phyloP scores from a whole-genome alignment of 495 filamentous ascomycete species.

The Xylaria sp. region DNA sequence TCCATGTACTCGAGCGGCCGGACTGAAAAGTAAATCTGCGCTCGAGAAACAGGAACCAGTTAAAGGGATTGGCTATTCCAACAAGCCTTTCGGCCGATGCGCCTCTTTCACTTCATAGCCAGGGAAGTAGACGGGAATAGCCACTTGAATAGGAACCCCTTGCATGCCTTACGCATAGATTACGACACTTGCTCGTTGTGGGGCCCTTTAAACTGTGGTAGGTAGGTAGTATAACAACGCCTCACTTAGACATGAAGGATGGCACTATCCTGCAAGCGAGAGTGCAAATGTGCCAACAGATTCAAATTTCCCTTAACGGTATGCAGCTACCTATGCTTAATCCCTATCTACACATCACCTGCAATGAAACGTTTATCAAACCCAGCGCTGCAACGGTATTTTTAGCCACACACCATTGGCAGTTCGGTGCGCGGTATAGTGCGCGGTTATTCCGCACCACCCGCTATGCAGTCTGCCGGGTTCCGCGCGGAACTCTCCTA shows the following conservation, averaged over 20 bases:
- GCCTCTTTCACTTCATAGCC: too few species aligned
- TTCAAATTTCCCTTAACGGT: not conserved
- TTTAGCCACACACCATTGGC: too few species aligned
- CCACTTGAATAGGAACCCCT: not conserved
- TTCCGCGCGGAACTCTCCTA: too few species aligned
- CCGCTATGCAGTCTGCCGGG: too few species aligned
- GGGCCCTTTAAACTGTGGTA: not conserved
- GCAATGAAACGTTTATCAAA: not conserved
- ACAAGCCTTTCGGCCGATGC: too few species aligned
- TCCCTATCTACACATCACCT: not conserved
- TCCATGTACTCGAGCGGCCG: too few species aligned
- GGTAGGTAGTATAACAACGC: not conserved
- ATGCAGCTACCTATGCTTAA: not conserved
- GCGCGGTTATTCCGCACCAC: too few species aligned
- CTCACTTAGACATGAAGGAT: not conserved
- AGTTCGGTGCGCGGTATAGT: too few species aligned
- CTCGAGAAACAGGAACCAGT: too few species aligned
- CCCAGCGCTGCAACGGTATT: too few species aligned
- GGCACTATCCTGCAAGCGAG: not conserved
- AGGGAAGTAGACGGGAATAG: not conserved
- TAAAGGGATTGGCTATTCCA: too few species aligned
- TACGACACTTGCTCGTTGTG: not conserved
- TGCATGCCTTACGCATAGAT: not conserved
- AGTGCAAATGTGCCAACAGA: not conserved
- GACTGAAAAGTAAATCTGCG: too few species aligned